Evolutionary conservation across 2,329 filamentous ascomycete species (phyloP), one percentile per base, ranked within the genome.

Genomic region (Bipolaris oryzae): DNA sequence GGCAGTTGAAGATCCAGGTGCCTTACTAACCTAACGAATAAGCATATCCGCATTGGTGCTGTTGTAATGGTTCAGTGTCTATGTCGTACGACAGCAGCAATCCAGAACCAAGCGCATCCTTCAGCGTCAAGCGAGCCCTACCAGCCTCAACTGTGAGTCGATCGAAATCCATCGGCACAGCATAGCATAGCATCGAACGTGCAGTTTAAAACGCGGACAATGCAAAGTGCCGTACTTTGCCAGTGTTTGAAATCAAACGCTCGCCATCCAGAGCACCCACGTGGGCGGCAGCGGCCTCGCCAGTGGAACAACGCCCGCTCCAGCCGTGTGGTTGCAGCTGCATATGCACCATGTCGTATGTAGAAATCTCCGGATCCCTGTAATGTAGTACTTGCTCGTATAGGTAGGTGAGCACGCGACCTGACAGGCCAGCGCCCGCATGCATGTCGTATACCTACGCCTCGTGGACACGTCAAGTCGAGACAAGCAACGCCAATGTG

Each of bases 361-460:
- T 18, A 25, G 35, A 20, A 15, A 34, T n/a, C 43, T 28, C 18
- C 25, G 31, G 13, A 38, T 31, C 49, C 49, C 16, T 53, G 55
- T 13, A 45, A n/a, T 16, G 11, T 37, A 20, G n/a, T 37, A 16
- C 16, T 42, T 21, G 25, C 33, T 16, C n/a, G 16, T 53, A 53
- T 53, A 47, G 52, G 55, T 47, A 58, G 52, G 55, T 58, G 42
- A 46, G 55, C 55, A 58, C 55, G 42, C 52, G 55, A 58, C 35
- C 28, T 31, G 23, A 44, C 31, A 25, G 38, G 15, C 13, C 37
- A 50, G 52, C 10, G 33, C 38, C 43, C 15, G 25, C 38, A 34
- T 41, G 25, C 37, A 50, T 37, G 28, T 13, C 28, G 28, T 31
- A 28, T 34, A 21, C 31, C 11, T 45, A 23, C 45, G 21, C 15